These are phyloP conservation scores for Tolypocladium cylindrosporum DNA, from an alignment of 2,329 filamentous ascomycete genomes.

Conservation along the genomic window DNA sequence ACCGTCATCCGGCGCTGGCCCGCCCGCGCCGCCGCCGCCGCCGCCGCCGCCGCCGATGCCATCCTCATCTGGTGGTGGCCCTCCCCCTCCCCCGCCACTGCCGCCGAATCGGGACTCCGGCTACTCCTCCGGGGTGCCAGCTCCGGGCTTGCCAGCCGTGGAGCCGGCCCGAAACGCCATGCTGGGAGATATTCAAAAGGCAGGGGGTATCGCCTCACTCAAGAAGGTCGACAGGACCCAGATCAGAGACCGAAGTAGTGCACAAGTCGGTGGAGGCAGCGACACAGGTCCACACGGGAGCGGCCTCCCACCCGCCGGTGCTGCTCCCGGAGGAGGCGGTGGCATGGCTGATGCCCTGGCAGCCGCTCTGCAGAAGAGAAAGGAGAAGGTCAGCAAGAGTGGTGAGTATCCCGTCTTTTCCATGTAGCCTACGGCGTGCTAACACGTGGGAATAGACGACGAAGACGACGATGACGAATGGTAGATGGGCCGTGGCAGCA, in stretches of 20 bases:
- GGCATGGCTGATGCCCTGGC: slow-evolving; percentile 77
- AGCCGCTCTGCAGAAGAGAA: slow-evolving; percentile 68
- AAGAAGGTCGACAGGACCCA: slow-evolving; percentile 65
- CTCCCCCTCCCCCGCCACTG: slow-evolving; percentile 41
- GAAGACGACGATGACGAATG: slow-evolving; percentile 71
- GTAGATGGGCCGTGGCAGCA: slow-evolving; percentile 14
- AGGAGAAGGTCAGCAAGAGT: slow-evolving; percentile 89
- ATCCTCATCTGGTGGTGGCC: slow-evolving; percentile 16
- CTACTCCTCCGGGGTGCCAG: slow-evolving; percentile 44
- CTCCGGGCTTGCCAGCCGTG: slow-evolving; percentile 28
- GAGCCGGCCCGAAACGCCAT: slow-evolving; percentile 47
- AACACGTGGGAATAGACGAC: slow-evolving; percentile 46
- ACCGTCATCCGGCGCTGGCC: slow-evolving; percentile 21
- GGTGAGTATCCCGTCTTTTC: slow-evolving; percentile 51
- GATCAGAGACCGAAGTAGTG: slow-evolving; percentile 63
- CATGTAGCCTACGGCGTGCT: background rate
- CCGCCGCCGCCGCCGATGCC: slow-evolving; percentile 27
- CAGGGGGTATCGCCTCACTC: slow-evolving; percentile 55
- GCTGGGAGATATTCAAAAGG: slow-evolving; percentile 62
- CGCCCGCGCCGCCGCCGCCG: slow-evolving; percentile 25
- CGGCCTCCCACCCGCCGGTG: slow-evolving; percentile 34
- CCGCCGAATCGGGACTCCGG: slow-evolving; percentile 49
- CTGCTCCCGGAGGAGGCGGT: slow-evolving; percentile 43
- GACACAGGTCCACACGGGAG: slow-evolving; percentile 38
- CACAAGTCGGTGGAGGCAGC: slow-evolving; percentile 43